Conservation (phyloP, 1,139 yeast genomes). For the Yamadazyma siamensis region DNA sequence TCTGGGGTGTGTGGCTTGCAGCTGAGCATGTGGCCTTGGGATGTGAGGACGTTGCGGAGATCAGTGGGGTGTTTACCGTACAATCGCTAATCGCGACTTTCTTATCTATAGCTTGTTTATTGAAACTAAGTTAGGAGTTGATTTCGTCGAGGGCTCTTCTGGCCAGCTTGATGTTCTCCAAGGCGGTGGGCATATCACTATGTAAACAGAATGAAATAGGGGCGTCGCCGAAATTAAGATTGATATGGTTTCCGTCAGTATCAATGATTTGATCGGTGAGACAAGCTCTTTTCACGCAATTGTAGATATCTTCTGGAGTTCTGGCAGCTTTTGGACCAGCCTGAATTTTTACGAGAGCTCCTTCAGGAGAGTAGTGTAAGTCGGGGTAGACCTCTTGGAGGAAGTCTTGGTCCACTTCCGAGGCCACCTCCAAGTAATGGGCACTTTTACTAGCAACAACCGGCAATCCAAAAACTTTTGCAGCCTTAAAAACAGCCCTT, state of each 20-base stretch:
- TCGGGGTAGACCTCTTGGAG: conserved; percentile 37
- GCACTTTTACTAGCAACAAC: conserved; percentile 78
- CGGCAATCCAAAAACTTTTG: conserved; percentile 46
- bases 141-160: conserved; percentile 29
- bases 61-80: too few relatives aligned
- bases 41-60: too few relatives aligned
- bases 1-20: too few relatives aligned
- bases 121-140: too few relatives aligned
- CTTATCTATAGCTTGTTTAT: too few relatives aligned
- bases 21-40: too few relatives aligned
- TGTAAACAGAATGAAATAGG: conserved; percentile 33
- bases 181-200: conserved; percentile 35
- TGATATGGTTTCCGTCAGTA: conserved; percentile 17
- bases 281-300: conserved; percentile 23
- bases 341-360: conserved; percentile 22
- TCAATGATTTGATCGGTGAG: conserved; percentile 15
- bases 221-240: conserved; percentile 21
- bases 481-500: conserved; percentile 33
- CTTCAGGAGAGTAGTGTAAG: conserved; percentile 28
- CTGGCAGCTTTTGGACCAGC: conserved; percentile 19
- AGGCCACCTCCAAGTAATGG: conserved; percentile 67
- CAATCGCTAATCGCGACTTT: too few relatives aligned
- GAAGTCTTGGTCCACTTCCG: conserved; percentile 49
- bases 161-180: conserved; percentile 26
- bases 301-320: conserved; percentile 26